Percentiles rank a stretch among this genome's conserved stretches.
phyloP scores from a whole-genome alignment of 345 rosid genomes.

The Bretschneidera sinensis region DNA sequence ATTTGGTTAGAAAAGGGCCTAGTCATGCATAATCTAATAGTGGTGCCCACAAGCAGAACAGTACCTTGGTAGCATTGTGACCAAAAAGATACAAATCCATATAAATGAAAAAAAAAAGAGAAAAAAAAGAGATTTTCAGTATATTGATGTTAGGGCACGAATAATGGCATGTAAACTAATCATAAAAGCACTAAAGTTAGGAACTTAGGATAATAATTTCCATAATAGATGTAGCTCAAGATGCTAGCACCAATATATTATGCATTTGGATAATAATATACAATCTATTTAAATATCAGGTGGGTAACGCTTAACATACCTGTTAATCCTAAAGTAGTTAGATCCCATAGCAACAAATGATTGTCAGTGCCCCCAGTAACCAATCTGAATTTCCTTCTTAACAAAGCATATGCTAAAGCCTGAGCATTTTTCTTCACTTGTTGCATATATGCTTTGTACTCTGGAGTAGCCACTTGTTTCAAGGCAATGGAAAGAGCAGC shows the following conservation, averaged over 20 bases:
- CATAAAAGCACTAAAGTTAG: background rate
- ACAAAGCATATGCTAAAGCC: constrained; percentile 73
- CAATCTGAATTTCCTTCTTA: constrained; percentile 74
- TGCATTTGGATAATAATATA: too few relatives aligned
- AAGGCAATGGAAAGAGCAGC: constrained; percentile 97
- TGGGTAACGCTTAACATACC: constrained; percentile 37
- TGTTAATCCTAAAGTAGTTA: constrained; percentile 74
- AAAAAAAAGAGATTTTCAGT: too few relatives aligned
- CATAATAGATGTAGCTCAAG: background rate
- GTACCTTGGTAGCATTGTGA: too few relatives aligned
- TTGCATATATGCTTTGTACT: constrained; percentile 77
- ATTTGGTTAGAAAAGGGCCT: too few relatives aligned
- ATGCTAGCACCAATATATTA: background rate
- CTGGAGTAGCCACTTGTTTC: constrained; percentile 84
- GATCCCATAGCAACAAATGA: constrained; percentile 95
- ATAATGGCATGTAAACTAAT: too few relatives aligned
- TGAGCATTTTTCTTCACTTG: constrained; percentile 96
- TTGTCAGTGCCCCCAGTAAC: constrained; percentile 98
- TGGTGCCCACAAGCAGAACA: too few relatives aligned
- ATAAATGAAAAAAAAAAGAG: too few relatives aligned
- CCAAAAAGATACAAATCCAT: background rate
- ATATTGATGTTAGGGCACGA: too few relatives aligned
- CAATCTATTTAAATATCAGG: background rate
- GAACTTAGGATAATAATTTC: background rate
- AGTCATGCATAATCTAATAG: too few relatives aligned